Conservation (phyloP, 2,329 filamentous ascomycete species). For the Aspergillus versicolor region DNA sequence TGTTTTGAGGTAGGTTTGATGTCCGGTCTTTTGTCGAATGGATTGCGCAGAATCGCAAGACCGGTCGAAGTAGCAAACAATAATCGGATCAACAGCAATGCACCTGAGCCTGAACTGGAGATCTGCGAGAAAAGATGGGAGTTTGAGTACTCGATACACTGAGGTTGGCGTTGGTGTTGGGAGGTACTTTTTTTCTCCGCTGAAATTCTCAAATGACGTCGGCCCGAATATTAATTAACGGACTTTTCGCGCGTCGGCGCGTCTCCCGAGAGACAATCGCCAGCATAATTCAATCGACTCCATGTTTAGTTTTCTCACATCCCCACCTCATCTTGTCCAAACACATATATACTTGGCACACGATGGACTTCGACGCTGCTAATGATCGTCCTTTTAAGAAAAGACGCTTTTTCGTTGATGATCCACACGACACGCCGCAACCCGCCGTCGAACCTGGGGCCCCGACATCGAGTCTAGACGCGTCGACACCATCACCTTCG, state of each 20-base stretch:
- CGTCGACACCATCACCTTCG: slow-evolving; percentile 14
- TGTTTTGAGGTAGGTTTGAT: neutral
- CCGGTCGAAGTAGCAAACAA: neutral
- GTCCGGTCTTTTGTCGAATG: neutral
- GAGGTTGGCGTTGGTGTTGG: neutral
- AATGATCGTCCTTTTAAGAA: slow-evolving; percentile 60
- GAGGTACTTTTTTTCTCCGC: too few species aligned
- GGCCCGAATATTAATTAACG: neutral
- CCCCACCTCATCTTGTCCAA: neutral
- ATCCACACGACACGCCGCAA: slow-evolving; percentile 28
- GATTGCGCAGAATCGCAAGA: neutral
- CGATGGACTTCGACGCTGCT: slow-evolving; percentile 42
- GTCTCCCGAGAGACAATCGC: slow-evolving; percentile 23
- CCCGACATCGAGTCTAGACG: slow-evolving; percentile 16
- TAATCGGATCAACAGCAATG: neutral
- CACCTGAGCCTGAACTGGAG: neutral
- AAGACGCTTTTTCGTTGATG: slow-evolving; percentile 62
- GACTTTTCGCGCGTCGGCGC: slow-evolving; percentile 32
- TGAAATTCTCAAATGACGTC: neutral
- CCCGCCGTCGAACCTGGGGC: slow-evolving; percentile 11
- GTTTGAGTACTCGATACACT: neutral
- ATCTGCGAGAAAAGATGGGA: neutral
- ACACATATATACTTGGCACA: neutral
- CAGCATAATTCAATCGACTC: neutral
- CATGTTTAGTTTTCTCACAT: neutral